Base-by-base conservation (phyloP, 225 moss, liverwort and hornwort genomes). In the Straminergon stramineum region DNA sequence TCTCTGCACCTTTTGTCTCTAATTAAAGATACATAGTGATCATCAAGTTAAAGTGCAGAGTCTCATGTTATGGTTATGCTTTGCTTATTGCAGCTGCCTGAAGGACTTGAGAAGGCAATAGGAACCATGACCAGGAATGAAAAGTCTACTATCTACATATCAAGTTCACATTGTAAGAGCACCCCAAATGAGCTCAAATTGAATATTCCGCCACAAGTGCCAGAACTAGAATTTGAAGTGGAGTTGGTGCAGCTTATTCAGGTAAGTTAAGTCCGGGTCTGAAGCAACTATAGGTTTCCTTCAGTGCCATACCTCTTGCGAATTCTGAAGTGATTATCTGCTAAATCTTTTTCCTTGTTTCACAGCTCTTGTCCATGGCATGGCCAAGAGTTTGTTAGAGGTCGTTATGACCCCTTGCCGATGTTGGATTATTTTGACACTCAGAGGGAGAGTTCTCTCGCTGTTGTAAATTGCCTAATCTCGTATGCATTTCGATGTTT, bases 211-310 rank as follows among this genome's bases (percentile, higher is more conserved):
- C 81, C 90, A 52, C 78, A 93, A 84, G 96, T 90, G 37, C 86
- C 92, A 61, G 99, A 97, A 90, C 78, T 99, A 81, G 95, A 96
- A 86, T 97, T 99, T 95, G 99, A 97, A 94, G 99, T 99, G 88
- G 94, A 97, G 91, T 76, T 99, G 87, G 71, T 99, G 89, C 97
- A 99, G 89, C 90, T 99, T 86, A 93, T 96, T 53, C 99, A 99
- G 95, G 99, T 99, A 87, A 61, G 39, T 68, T 7, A 52, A 85
- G 26, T 73, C 85, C 51, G 39, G 64, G n/a, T 61, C 55, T 81
- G 63, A 85, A 74, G 48, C 76, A 70, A 70, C 26, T 78, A 20
- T 41, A 83, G 58, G 68, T 67, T 80, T 63, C 84, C 87, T 39
- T 79, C 48, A 65, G 63, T 84, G 35, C 26, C 69, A 83, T 86